These are phyloP conservation scores for Diaporthe citri DNA, from an alignment of 2,329 filamentous ascomycete species.

Conservation along the genomic window DNA sequence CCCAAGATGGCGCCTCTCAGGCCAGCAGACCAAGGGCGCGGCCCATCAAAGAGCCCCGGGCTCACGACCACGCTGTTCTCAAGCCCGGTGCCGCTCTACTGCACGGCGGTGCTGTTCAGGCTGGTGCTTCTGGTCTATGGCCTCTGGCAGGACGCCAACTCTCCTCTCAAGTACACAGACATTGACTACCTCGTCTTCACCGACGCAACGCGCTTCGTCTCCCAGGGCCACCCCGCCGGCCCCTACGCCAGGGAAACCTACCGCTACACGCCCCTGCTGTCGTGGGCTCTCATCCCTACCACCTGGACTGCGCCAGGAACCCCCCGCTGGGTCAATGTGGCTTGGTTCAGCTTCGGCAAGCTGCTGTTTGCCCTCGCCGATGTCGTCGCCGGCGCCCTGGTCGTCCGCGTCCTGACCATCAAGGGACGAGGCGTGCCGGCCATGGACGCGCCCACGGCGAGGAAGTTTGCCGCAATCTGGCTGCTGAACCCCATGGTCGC, in stretches of 20 bases:
- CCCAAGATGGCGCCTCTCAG: slow-evolving; percentile 24
- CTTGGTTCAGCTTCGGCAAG: slow-evolving; percentile 88
- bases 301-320: slow-evolving; percentile 59
- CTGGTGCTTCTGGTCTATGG: slow-evolving; percentile 85
- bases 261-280: slow-evolving; percentile 93
- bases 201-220: slow-evolving; percentile 85
- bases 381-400: slow-evolving; percentile 85
- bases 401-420: slow-evolving; percentile 59
- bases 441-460: slow-evolving; percentile 67
- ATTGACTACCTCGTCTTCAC: slow-evolving; percentile 99
- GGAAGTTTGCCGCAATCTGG: slow-evolving; percentile 89
- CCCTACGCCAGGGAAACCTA: slow-evolving; percentile 95
- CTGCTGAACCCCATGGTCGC: slow-evolving; percentile 98
- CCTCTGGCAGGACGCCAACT: slow-evolving; percentile 91
- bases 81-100: slow-evolving; percentile 64
- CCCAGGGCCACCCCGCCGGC: slow-evolving; percentile 66
- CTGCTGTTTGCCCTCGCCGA: slow-evolving; percentile 87
- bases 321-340: slow-evolving; percentile 40
- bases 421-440: slow-evolving; percentile 46
- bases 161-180: slow-evolving; percentile 96
- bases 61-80: slow-evolving; percentile 51
- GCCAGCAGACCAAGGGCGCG: background rate
- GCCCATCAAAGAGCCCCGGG: background rate
- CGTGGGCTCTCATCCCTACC: slow-evolving; percentile 91
- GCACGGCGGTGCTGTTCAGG: slow-evolving; percentile 74